Evolutionary conservation across 345 rosid species (phyloP).

Genomic region (Excoecaria agallocha): DNA sequence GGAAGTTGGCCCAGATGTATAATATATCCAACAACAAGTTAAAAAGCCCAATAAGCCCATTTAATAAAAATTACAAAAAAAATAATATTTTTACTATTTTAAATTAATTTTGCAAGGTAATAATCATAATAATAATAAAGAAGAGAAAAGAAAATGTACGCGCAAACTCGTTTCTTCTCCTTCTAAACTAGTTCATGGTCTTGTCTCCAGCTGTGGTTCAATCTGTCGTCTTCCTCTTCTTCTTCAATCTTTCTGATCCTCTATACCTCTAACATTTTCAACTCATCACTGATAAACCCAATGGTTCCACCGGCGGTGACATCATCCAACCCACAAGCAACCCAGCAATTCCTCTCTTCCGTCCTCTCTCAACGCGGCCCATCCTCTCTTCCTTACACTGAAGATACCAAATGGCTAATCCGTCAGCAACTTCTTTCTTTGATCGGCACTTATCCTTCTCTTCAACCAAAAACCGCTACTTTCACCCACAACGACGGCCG

Average conservation of each 20-base stretch:
- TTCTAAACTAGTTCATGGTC: neutral
- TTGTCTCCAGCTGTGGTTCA: neutral
- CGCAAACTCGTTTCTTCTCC: neutral
- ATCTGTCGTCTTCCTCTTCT: neutral
- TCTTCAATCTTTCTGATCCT: neutral
- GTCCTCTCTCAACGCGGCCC: conserved; percentile 88
- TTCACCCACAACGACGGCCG: conserved; percentile 98
- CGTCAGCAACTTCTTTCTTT: conserved; percentile 84
- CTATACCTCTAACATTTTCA: neutral
- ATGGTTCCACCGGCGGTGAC: conserved; percentile 8
- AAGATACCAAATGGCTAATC: conserved; percentile 78
- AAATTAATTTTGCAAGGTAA: neutral
- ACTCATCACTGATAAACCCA: conserved; percentile 23
- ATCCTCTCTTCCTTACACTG: conserved; percentile 68
- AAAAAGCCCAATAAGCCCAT: neutral
- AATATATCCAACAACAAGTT: too few species aligned
- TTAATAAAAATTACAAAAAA: neutral
- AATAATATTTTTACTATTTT: neutral
- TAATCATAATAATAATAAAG: neutral
- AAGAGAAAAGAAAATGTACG: neutral
- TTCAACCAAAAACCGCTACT: conserved; percentile 77
- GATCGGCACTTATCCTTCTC: conserved; percentile 52
- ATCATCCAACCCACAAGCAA: conserved; percentile 45
- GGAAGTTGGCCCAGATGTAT: neutral
- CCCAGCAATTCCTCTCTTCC: conserved; percentile 73